phyloP scores from a whole-genome alignment of 176 grass and related monocot genomes.

The Oryza australiensis region DNA sequence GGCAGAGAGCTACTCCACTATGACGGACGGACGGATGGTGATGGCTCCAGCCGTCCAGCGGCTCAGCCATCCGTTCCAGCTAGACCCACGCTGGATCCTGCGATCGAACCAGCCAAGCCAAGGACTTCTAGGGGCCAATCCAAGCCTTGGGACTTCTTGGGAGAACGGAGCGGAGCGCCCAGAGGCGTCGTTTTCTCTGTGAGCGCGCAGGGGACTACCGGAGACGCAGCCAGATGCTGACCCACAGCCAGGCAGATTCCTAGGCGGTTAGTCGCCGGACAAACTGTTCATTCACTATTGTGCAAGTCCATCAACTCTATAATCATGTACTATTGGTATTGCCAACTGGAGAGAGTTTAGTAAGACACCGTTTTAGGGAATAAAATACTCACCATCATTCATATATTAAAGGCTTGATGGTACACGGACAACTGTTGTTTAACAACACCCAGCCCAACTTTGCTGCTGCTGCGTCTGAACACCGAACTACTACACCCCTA shows the following conservation, averaged over 20 bases:
- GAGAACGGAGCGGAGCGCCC: background rate
- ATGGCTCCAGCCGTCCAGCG: background rate
- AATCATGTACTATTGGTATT: too few relatives aligned
- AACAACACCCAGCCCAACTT: background rate
- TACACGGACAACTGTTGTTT: background rate
- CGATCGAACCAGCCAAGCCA: background rate
- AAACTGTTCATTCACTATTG: background rate
- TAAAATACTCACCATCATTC: background rate
- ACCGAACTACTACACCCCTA: background rate
- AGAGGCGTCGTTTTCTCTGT: slow-evolving; percentile 35
- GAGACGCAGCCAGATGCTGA: slow-evolving; percentile 40
- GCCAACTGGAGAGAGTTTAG: background rate
- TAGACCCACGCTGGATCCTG: slow-evolving; percentile 6
- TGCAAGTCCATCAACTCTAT: background rate
- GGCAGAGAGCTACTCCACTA: background rate
- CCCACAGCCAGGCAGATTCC: slow-evolving; percentile 38
- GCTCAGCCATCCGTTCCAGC: slow-evolving; percentile 31
- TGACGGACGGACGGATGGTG: background rate
- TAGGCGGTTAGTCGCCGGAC: slow-evolving; percentile 27
- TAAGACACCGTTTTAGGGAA: background rate
- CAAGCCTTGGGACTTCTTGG: too few relatives aligned
- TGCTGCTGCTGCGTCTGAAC: background rate
- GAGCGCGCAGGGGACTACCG: background rate
- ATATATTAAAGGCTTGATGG: background rate
- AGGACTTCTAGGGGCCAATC: too few relatives aligned